Evolutionary conservation across 2,329 filamentous ascomycete species (phyloP).

Genomic region (Neonectria punicea): DNA sequence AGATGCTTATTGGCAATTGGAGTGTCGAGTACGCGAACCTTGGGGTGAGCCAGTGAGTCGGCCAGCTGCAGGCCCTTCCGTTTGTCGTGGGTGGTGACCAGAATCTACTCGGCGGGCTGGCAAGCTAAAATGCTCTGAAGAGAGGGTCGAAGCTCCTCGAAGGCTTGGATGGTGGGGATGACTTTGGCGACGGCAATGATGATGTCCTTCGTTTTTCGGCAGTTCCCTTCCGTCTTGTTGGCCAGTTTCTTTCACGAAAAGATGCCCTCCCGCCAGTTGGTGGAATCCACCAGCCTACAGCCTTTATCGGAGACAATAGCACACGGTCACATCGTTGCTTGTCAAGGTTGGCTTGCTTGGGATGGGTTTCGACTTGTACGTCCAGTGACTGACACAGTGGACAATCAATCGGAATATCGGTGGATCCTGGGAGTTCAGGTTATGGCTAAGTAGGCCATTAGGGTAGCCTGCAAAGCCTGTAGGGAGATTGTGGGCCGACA

Average conservation of each 20-base stretch:
- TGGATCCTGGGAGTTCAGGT: conserved; percentile 66
- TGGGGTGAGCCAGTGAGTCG: conserved; percentile 66
- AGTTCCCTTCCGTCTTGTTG: too few relatives aligned
- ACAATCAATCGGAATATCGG: conserved; percentile 86
- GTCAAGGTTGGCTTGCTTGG: conserved; percentile 84
- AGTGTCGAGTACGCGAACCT: conserved; percentile 79
- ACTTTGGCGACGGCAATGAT: conserved; percentile 54
- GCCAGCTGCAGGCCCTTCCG: conserved; percentile 76
- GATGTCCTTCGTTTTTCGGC: too few relatives aligned
- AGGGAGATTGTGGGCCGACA: too few relatives aligned
- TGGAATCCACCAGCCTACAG: too few relatives aligned
- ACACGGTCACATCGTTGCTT: conserved; percentile 87
- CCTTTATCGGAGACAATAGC: too few relatives aligned
- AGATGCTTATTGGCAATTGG: conserved; percentile 93
- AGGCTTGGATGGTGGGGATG: conserved; percentile 89
- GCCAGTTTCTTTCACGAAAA: too few relatives aligned
- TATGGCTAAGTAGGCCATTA: too few relatives aligned
- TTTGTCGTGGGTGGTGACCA: conserved; percentile 89
- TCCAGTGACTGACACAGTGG: conserved; percentile 87
- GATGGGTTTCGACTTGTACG: conserved; percentile 85
- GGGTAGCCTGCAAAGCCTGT: too few relatives aligned
- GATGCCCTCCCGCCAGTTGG: too few relatives aligned
- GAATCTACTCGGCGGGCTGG: conserved; percentile 76
- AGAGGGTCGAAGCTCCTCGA: conserved; percentile 84
- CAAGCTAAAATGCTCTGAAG: conserved; percentile 80